phyloP scores from a whole-genome alignment of 192 early-diverging fungal genomes.

The Spizellomyces sp. region DNA sequence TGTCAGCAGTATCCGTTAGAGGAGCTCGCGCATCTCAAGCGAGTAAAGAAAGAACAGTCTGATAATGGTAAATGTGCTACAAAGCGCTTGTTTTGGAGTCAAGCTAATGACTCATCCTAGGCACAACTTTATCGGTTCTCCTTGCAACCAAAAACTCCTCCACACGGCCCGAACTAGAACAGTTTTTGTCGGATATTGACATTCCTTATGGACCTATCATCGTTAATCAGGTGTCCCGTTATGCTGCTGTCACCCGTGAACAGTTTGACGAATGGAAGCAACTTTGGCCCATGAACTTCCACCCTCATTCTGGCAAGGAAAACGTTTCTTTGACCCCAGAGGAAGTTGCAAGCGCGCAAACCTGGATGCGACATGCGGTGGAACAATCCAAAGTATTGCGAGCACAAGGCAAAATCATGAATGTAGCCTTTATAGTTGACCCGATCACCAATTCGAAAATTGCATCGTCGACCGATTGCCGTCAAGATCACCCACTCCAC shows the following conservation, averaged over 20 bases:
- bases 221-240: slow-evolving; percentile 54
- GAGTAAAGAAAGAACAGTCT: slow-evolving; percentile 11
- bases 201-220: slow-evolving; percentile 6
- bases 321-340: slow-evolving; percentile 1
- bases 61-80: background rate
- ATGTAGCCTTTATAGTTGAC: slow-evolving; percentile 59
- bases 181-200: background rate
- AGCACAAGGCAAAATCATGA: slow-evolving; percentile 4
- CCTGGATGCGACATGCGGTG: slow-evolving; percentile 24
- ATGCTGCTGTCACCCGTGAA: slow-evolving; percentile 63
- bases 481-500: slow-evolving; percentile 62
- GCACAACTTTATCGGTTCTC: slow-evolving; percentile 6
- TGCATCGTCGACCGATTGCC: slow-evolving; percentile 43
- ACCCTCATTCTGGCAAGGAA: slow-evolving; percentile 34
- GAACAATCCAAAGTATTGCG: background rate
- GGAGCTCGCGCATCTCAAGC: slow-evolving; percentile 22
- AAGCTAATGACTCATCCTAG: background rate
- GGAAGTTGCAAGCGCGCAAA: slow-evolving; percentile 2
- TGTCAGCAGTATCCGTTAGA: slow-evolving; percentile 17
- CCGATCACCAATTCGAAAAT: slow-evolving; percentile 51
- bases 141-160: slow-evolving; percentile 10
- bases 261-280: slow-evolving; percentile 80
- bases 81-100: background rate
- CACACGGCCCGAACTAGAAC: slow-evolving; percentile 1
- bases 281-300: slow-evolving; percentile 82